A percentile compares a stretch with the other conserved stretches of the same genome.
Conservation (phyloP, 176 grass and related monocot species). For the Aegilops sharonensis region DNA sequence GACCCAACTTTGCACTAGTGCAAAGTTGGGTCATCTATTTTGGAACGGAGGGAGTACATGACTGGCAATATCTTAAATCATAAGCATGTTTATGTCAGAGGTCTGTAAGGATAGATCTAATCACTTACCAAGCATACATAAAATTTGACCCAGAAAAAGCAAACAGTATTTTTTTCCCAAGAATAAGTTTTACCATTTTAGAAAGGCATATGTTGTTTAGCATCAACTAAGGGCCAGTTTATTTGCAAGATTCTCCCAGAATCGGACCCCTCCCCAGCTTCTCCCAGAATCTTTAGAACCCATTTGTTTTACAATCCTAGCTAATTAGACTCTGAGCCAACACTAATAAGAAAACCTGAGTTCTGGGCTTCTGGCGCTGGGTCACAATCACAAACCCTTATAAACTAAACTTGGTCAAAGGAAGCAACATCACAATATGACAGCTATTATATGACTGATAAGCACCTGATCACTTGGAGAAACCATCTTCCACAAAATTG, state of each 20-base stretch:
- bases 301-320: too few species aligned
- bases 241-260: too few species aligned
- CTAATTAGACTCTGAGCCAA: background rate
- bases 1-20: too few species aligned
- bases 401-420: background rate
- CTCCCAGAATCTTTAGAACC: too few species aligned
- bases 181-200: background rate
- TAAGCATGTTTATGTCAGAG: background rate
- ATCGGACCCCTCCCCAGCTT: too few species aligned
- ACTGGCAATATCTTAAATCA: background rate
- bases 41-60: background rate
- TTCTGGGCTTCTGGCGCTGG: background rate
- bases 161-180: background rate
- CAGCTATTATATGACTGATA: background rate
- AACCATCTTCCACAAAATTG: constrained; percentile 82
- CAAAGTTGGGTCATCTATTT: too few species aligned
- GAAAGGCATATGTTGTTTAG: background rate
- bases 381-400: background rate
- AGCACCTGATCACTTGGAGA: constrained; percentile 42
- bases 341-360: background rate
- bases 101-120: background rate
- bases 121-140: background rate
- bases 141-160: background rate
- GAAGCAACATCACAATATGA: background rate
- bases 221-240: background rate